These are phyloP conservation scores for Trypanosoma melophagium DNA, from an alignment of 208 protist species.

Conservation along the genomic window DNA sequence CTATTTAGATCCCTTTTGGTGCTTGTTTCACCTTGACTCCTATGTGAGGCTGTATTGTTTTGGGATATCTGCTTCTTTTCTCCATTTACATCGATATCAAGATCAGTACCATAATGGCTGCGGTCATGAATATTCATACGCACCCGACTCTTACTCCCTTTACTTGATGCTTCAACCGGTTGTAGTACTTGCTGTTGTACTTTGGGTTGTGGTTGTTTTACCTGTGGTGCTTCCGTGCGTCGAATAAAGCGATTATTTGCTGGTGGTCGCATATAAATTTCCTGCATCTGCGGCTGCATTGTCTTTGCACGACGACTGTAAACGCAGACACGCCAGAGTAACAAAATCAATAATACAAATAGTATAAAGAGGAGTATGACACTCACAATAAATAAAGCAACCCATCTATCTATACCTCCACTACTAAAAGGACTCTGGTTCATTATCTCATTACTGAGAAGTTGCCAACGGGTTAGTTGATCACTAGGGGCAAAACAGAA, in stretches of 20 bases:
- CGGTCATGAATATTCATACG: slow-evolving; percentile 53
- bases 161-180: background rate
- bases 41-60: background rate
- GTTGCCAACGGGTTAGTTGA: slow-evolving; percentile 32
- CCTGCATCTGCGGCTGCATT: background rate
- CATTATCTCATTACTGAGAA: slow-evolving; percentile 34
- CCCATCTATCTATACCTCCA: slow-evolving; percentile 39
- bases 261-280: slow-evolving; percentile 66
- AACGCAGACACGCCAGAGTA: slow-evolving; percentile 71
- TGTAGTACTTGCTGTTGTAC: background rate
- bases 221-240: slow-evolving; percentile 6
- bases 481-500: slow-evolving; percentile 77
- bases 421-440: slow-evolving; percentile 3
- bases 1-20: background rate
- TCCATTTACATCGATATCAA: background rate
- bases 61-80: background rate
- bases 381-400: slow-evolving; percentile 75
- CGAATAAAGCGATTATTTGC: slow-evolving; percentile 76
- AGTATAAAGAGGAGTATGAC: slow-evolving; percentile 75
- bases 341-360: slow-evolving; percentile 53
- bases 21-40: too few relatives aligned
- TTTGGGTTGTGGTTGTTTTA: background rate
- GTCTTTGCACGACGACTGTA: slow-evolving; percentile 10
- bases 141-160: slow-evolving; percentile 18
- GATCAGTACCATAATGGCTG: slow-evolving; percentile 6